Evolutionary conservation across 768 basidiomycete species (phyloP), one percentile per base, ranked within the genome.

Genomic region (Russula olivacea): DNA sequence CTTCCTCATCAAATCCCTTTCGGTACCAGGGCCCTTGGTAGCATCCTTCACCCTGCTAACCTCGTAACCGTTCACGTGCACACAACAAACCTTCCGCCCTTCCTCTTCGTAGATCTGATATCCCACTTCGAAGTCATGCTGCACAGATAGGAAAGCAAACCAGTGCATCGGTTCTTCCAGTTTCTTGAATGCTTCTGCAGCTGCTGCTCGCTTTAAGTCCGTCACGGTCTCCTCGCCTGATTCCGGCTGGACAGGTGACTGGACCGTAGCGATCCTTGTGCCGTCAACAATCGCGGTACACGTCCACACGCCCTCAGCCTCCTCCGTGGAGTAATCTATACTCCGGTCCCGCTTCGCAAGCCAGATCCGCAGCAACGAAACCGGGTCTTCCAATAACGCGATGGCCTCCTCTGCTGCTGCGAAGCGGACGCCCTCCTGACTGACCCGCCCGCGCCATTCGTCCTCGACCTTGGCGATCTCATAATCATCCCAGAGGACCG

Each of bases 391-490:
- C 68, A 88, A 77, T 10, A 69, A 59, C 58, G 74, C 68, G 54
- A 86, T 83, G 4, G 86, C 86, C 64, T 77, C 74, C 71, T 89
- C 87, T 6, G 88, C 84, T 2, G 82, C 88, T 17, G 79, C 76
- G 58, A 86, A 85, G 66, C 81, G 83, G 36, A 85, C 87, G 68
- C 87, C 84, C 47, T 85, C 84, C 68, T 81, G 75, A 54, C 83
- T 87, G 5, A 81, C 77, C 55, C 77, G 79, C 2, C 87, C 86
- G 58, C 77, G 72, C 70, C 81, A 80, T 36, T 70, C 66, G 34
- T 80, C 79, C 55, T 74, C 75, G n/a, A 76, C 77, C 51, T 77
- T 79, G 57, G 81, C 79, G 36, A 81, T 73, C 50, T 73, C 68
- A 58, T 75, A 76, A 21, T 75, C 80, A 60, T 86, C 83, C 11